These are phyloP conservation scores for Pichia terricola DNA, from an alignment of 1,139 yeast species.

Conservation along the genomic window DNA sequence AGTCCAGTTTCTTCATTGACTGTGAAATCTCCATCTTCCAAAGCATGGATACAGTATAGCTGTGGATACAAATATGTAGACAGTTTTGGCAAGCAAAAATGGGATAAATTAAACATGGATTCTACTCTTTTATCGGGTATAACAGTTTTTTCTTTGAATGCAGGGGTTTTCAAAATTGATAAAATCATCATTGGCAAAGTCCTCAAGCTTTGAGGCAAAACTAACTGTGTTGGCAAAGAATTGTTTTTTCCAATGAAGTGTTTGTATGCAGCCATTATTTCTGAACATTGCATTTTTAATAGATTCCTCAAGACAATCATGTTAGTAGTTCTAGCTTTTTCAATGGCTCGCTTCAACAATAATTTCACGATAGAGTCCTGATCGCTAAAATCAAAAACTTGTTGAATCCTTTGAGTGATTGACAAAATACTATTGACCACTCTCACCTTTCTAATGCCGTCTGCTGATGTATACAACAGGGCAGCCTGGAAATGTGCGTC, in stretches of 20 bases:
- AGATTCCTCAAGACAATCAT: conserved; percentile 54
- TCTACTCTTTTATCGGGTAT: conserved; percentile 54
- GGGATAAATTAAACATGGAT: conserved; percentile 44
- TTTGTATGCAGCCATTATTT: conserved; percentile 70
- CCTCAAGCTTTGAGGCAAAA: conserved; percentile 74
- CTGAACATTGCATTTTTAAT: conserved; percentile 56
- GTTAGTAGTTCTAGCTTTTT: conserved; percentile 45
- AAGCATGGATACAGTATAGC: conserved; percentile 61
- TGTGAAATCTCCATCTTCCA: conserved; percentile 47
- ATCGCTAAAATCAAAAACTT: conserved; percentile 75
- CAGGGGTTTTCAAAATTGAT: conserved; percentile 58
- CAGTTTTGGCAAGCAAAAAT: conserved; percentile 50
- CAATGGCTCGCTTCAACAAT: conserved; percentile 61
- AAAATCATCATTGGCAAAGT: conserved; percentile 62
- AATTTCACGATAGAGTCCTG: conserved; percentile 70
- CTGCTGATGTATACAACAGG: conserved; percentile 64
- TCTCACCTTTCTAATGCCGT: conserved; percentile 75
- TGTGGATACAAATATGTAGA: conserved; percentile 72
- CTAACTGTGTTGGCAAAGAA: conserved; percentile 52
- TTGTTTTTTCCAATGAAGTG: conserved; percentile 41
- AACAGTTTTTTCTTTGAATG: conserved; percentile 42
- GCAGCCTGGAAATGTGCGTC: conserved; percentile 94
- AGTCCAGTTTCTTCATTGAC: conserved; percentile 33
- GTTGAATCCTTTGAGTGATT: conserved; percentile 64
- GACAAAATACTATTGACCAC: conserved; percentile 77